These are phyloP conservation scores for Cymbopogon citratus DNA, from an alignment of 176 grass and related monocot species.

Conservation along the genomic window DNA sequence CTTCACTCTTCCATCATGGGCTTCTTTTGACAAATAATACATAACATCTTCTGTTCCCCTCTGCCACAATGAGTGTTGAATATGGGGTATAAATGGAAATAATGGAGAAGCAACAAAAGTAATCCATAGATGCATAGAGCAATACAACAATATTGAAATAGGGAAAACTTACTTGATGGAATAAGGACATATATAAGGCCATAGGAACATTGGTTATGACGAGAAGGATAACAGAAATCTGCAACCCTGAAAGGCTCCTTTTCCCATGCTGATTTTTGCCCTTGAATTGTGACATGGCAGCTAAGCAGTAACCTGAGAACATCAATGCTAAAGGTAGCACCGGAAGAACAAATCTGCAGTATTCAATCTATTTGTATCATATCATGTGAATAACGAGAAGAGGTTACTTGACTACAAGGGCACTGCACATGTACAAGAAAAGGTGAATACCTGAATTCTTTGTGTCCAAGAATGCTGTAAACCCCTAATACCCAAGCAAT, in stretches of 20 bases:
- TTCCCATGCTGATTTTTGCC: no score
- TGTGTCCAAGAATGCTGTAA: conserved; percentile 93
- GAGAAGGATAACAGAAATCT: no score
- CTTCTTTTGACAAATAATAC: conserved; percentile 78
- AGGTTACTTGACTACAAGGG: background rate
- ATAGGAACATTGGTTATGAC: no score
- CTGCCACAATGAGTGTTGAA: conserved; percentile 33
- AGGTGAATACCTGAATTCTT: conserved; percentile 82
- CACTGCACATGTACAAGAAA: conserved; percentile 13
- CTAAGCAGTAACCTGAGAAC: conserved; percentile 79
- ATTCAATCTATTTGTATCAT: conserved; percentile 17
- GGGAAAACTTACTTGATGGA: conserved; percentile 20
- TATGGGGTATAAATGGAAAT: conserved; percentile 12
- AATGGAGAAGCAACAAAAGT: background rate
- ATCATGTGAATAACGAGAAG: background rate
- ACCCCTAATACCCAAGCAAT: conserved; percentile 79
- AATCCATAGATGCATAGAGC: background rate
- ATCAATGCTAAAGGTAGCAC: conserved; percentile 85
- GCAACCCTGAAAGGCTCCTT: no score
- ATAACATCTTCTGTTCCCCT: conserved; percentile 93
- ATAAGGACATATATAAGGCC: no score
- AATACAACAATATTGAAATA: background rate
- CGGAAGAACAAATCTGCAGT: conserved; percentile 82
- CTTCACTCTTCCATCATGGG: conserved; percentile 52
- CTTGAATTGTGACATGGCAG: no score